Evolutionary conservation across 345 rosid species (phyloP).

Genomic region (Gossypioides kirkii): DNA sequence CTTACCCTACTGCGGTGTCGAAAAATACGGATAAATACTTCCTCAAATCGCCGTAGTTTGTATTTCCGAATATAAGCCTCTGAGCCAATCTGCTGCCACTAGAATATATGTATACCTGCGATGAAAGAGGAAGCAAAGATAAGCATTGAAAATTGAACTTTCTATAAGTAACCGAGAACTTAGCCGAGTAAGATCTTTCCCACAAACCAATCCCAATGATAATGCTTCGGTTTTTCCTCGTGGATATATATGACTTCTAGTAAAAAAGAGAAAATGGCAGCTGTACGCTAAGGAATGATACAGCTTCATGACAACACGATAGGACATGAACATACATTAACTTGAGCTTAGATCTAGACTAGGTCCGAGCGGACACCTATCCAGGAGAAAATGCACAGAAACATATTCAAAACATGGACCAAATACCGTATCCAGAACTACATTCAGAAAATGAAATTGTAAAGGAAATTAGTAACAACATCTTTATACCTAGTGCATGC

Average conservation of each 20-base stretch:
- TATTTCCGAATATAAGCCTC: slow-evolving; percentile 82
- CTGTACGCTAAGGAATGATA: not conserved
- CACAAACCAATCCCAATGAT: not conserved
- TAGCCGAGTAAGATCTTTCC: not conserved
- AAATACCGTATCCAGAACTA: not conserved
- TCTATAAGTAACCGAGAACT: not conserved
- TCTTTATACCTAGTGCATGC: slow-evolving; percentile 79
- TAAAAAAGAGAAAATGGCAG: not conserved
- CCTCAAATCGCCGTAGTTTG: slow-evolving; percentile 76
- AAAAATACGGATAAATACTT: slow-evolving; percentile 78
- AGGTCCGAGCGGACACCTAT: not conserved
- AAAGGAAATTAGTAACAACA: slow-evolving; percentile 8
- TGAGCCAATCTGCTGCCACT: slow-evolving; percentile 97
- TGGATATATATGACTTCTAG: not conserved
- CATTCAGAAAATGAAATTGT: not conserved
- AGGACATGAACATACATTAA: not conserved
- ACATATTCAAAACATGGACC: not conserved
- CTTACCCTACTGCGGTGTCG: slow-evolving; percentile 79
- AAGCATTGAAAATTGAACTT: not conserved
- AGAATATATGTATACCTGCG: slow-evolving; percentile 88
- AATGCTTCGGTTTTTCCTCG: not conserved
- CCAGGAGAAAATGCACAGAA: not conserved
- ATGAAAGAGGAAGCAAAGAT: slow-evolving; percentile 7
- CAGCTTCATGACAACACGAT: not conserved
- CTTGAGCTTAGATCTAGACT: not conserved